Evolutionary conservation across 768 basidiomycete genomes (phyloP), one percentile per base, ranked within the genome.

Genomic region (Suillus cothurnatus): DNA sequence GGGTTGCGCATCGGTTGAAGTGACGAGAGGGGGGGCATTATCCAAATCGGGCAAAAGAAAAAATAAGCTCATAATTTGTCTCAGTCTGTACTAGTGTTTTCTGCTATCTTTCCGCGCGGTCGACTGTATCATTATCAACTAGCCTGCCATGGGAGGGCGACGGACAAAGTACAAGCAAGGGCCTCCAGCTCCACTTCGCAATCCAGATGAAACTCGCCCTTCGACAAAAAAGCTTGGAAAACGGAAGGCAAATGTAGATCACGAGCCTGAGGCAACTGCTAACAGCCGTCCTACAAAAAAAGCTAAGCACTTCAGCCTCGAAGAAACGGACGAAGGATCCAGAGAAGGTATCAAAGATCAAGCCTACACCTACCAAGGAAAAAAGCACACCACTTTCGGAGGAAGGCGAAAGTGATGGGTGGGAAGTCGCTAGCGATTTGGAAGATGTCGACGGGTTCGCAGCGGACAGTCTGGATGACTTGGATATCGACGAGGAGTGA

Each of bases 121-220:
- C 47, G 9, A 53, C 52, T 4, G 2, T 50, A 49, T 28, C 32
- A 41, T 32, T 70, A 72, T 75, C 74, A 67, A 57, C 31, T 64
- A 39, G 64, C 53, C 43, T 66, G 70, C 55, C 59, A 95, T 95
- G 94, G 94, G 94, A 67, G 94, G 94, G 53, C 86, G 93, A 72
- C 87, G 92, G 67, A 85, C 92, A 69, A 93, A 91, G 77, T 88
- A 91, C 78, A 95, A 95, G 79, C 94, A 95, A 76, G 84, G 80
- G 2, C 81, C 88, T 14, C 93, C 93, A 0, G 81, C 81, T 64
- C 84, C 92, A 36, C 70, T 92, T 34, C 71, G 61, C 8, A 81
- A 86, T 17, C 69, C 71, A 0, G 79, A 79, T 21, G 71, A 73
- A n/a, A 23, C 71, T 9, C 71, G 72, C 4, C 73, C 77, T 4